A percentile compares a stretch with the other conserved stretches of the same genome.
These are phyloP conservation scores for Astraeus odoratus DNA, from an alignment of 768 basidiomycete genomes.

Conservation along the genomic window DNA sequence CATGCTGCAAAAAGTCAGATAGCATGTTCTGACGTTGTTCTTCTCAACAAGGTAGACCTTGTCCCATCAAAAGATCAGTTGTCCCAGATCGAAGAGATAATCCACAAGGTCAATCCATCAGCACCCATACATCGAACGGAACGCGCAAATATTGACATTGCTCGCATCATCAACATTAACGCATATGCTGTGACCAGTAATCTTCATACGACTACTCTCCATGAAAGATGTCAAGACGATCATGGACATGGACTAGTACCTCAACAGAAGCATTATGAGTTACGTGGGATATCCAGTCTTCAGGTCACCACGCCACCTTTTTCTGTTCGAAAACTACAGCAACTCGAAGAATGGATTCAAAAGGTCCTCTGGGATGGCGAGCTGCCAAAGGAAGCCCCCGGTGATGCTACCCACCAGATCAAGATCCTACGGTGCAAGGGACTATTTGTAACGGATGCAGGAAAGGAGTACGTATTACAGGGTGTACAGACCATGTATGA, in stretches of 20 bases:
- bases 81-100: slow-evolving; percentile 44
- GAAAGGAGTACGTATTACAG: slow-evolving; percentile 71
- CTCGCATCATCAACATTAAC: slow-evolving; percentile 68
- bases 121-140: slow-evolving; percentile 69
- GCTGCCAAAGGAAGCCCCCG: slow-evolving; percentile 31
- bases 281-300: slow-evolving; percentile 79
- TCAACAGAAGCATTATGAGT: slow-evolving; percentile 49
- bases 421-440: slow-evolving; percentile 88
- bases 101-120: slow-evolving; percentile 75
- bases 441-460: slow-evolving; percentile 49
- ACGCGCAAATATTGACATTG: slow-evolving; percentile 66
- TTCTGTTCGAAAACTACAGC: slow-evolving; percentile 36
- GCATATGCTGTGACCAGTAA: slow-evolving; percentile 58
- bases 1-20: slow-evolving; percentile 65
- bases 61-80: slow-evolving; percentile 39
- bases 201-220: slow-evolving; percentile 14
- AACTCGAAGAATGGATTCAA: slow-evolving; percentile 77
- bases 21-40: slow-evolving; percentile 83
- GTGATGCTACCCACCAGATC: slow-evolving; percentile 22
- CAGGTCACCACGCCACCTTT: slow-evolving; percentile 65
- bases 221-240: slow-evolving; percentile 25
- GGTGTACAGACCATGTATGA: slow-evolving; percentile 92
- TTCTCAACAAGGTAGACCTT: slow-evolving; percentile 90
- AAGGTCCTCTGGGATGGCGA: slow-evolving; percentile 73
- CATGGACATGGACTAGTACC: slow-evolving; percentile 30